Evolutionary conservation across 177 flowering plant species (phyloP).

Genomic region (Vitis hybrid): DNA sequence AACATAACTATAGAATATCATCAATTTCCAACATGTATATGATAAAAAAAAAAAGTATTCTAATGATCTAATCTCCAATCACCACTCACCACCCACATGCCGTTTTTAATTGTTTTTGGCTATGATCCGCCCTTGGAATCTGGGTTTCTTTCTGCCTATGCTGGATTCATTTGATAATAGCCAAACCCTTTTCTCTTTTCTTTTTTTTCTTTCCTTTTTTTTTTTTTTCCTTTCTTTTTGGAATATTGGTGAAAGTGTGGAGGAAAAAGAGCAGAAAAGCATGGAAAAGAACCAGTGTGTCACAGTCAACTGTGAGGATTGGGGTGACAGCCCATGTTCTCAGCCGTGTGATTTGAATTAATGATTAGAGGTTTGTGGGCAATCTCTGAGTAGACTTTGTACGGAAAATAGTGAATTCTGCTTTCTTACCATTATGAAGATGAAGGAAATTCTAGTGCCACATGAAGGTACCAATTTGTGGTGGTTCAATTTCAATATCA

Average conservation of each 20-base stretch:
- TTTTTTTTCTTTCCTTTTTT: neutral
- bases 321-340: slow-evolving; percentile 11
- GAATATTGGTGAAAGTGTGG: neutral
- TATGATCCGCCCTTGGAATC: slow-evolving; percentile 45
- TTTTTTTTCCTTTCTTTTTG: neutral
- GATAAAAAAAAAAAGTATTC: no score
- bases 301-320: slow-evolving; percentile 6
- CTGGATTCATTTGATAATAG: slow-evolving; percentile 12
- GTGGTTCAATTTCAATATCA: no score
- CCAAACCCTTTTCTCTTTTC: slow-evolving; percentile 10
- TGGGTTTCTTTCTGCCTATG: slow-evolving; percentile 17
- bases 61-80: no score
- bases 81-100: neutral
- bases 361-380: neutral
- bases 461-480: no score
- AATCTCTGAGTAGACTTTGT: no score
- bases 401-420: no score
- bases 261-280: neutral
- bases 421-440: no score
- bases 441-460: no score
- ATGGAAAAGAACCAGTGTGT: neutral
- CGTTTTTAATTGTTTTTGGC: neutral
- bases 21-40: no score
- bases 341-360: slow-evolving; percentile 6
- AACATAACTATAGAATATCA: neutral